Percentiles rank a stretch among this genome's conserved stretches.
phyloP scores from a whole-genome alignment of 1,284 basidiomycete species.

The Cryptococcus sp. region DNA sequence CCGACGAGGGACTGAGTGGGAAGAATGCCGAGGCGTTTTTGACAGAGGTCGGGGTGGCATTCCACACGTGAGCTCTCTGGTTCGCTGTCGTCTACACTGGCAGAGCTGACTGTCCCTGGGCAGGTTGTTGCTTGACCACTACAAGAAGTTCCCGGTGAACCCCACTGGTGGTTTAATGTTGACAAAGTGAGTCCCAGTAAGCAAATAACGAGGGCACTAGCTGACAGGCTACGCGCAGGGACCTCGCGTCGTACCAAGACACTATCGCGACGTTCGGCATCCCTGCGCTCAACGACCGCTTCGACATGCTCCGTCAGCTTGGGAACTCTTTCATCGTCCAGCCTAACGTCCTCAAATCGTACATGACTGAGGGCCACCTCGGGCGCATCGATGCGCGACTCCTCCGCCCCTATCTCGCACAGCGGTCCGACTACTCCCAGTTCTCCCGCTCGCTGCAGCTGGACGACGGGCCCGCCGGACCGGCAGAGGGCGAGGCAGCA shows the following conservation, averaged over 20 bases:
- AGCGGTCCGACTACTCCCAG: constrained; percentile 71
- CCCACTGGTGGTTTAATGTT: constrained; percentile 97
- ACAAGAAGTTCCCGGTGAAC: constrained; percentile 93
- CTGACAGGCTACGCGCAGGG: constrained; percentile 55
- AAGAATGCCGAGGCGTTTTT: constrained; percentile 90
- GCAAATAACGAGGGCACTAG: neutral
- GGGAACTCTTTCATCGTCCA: constrained; percentile 95
- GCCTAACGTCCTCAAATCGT: constrained; percentile 86
- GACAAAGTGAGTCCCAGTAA: constrained; percentile 69
- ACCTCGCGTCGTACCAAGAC: constrained; percentile 96
- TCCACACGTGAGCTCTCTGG: constrained; percentile 80
- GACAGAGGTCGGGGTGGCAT: constrained; percentile 88
- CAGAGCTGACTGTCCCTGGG: neutral
- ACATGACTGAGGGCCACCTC: constrained; percentile 86
- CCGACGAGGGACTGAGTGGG: constrained; percentile 72
- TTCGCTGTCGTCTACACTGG: neutral
- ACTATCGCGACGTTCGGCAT: constrained; percentile 75
- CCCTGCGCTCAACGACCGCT: constrained; percentile 82
- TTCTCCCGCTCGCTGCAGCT: constrained; percentile 42
- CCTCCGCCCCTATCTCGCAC: constrained; percentile 84
- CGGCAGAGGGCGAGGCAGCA: neutral
- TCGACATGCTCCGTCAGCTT: constrained; percentile 96
- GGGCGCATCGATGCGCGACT: constrained; percentile 84
- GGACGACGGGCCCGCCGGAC: constrained; percentile 30
- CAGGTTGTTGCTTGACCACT: constrained; percentile 87